Evolutionary conservation across 306 rosid species (phyloP).

Genomic region (Fragaria ananassa): DNA sequence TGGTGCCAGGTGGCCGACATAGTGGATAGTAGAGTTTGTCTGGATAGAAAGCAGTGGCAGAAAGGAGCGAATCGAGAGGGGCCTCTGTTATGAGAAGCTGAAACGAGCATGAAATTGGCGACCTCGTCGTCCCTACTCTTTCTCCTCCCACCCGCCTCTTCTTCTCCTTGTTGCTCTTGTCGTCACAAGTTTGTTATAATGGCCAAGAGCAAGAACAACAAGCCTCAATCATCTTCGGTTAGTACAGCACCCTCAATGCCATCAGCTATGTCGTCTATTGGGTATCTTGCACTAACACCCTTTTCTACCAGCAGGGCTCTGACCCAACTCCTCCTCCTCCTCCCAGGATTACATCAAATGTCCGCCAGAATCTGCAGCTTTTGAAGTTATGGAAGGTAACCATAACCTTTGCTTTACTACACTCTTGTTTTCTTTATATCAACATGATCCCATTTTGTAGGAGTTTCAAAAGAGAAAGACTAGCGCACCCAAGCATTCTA

Average conservation of each 20-base stretch:
- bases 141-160: background rate
- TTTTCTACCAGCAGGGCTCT: constrained; percentile 40
- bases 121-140: constrained; percentile 7
- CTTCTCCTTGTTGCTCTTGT: background rate
- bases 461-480: constrained; percentile 67
- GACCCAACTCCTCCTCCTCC: constrained; percentile 37
- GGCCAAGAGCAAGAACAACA: constrained; percentile 20
- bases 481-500: constrained; percentile 60
- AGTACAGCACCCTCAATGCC: background rate
- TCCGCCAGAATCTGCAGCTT: constrained; percentile 82
- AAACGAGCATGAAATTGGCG: constrained; percentile 17
- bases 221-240: background rate
- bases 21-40: background rate
- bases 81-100: background rate
- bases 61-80: background rate
- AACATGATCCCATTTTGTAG: constrained; percentile 26
- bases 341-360: constrained; percentile 81
- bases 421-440: background rate
- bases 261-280: background rate
- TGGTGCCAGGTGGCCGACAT: background rate
- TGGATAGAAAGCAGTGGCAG: constrained; percentile 8
- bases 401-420: background rate
- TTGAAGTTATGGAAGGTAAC: constrained; percentile 70
- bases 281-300: background rate
- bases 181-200: background rate